Base-by-base conservation (phyloP, 2,329 filamentous ascomycete genomes). In the Diplodia intermedia region DNA sequence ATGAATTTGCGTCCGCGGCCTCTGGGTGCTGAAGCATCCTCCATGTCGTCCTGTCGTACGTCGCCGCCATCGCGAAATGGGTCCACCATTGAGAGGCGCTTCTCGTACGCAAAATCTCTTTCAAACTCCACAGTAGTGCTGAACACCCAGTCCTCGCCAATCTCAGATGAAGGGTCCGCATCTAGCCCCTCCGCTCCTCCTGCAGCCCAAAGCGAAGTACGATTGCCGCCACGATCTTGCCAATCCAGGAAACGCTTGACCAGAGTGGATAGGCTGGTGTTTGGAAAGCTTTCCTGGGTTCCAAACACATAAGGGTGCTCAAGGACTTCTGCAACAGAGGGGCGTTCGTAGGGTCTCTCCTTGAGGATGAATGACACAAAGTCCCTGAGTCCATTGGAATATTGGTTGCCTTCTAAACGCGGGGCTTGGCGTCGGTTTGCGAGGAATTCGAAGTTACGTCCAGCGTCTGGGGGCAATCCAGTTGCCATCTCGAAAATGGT, bases 401-500 rank as follows among this genome's bases (percentile, higher is more conserved):
- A 93, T 67, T 88, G 83, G 57, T 89, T 88, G 8, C 89, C 91
- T 70, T 92, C 88, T 0, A 95, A 85, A 1, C 89, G 85, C 11
- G 92, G 91, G 6, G 86, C 84, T 67, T 65, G 43, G n/a, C 54
- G 38, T 89, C 84, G 72, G 88, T 86, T 49, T 90, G 79, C 71
- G 88, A 85, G 62, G 81, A 84, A 33, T 86, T 86, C 52, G 86
- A 83, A 71, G 84, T 82, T 47, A 4, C 33, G 43, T 73, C 78
- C 70, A 71, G 76, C 71, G 83, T 82, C 69, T 82, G 86, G 56
- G 2, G 91, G 91, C 20, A 89, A 81, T 1, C 92, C 92, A 4
- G 90, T 92, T 0, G 92, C 91, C 77, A 94, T 91, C 78, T 95
- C 92, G 73, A 88, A 93, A 1, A 93, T 84, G 77, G 93, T 91